Base-by-base conservation (phyloP, 108 stramenopile species). In the Cyclotella distinguenda region DNA sequence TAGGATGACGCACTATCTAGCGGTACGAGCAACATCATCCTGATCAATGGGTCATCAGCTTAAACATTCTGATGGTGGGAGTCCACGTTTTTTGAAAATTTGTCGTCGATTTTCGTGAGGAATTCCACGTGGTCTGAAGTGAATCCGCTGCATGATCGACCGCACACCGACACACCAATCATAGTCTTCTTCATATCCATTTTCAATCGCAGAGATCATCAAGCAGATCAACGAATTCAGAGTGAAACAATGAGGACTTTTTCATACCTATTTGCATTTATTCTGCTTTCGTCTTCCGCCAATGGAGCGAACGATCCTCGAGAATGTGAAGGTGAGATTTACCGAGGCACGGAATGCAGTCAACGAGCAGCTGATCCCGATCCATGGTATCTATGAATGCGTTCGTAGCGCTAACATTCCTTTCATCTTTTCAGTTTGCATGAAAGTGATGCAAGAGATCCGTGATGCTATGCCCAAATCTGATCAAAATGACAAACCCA, bases 391-490 rank as follows among this genome's bases (percentile, higher is more conserved):
- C 1, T 16, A 53, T 16, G 11, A 53, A 8, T 3, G 11, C 27
- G 2, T 2, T 3, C 64, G 5, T 42, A 15, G 30, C 39, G n/a
- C 53, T 13, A 23, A 18, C 45, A 12, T 10, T 13, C 34, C 8
- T 16, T 23, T 49, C 56, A 10, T 38, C 39, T 7, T 4, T 13
- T 19, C 60, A 92, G 93, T 94, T 22, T 94, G 93, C 74, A 84
- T 89, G 73, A 94, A 94, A 70, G 93, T 94, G 27, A 87, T 94
- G 82, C 81, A 87, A 38, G 93, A 94, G 19, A 80, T 94, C 42
- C 83, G 85, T 6, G 85, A 64, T 21, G 33, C 79, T 16, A 66
- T 94, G 64, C 39, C 71, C 44, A 86, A 89, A 74, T 76, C 62
- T 6, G 86, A 86, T 47, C 43, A 72, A 49, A 77, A 70, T 25